These are phyloP conservation scores for Phytopythium mirpurense DNA, from an alignment of 352 stramenopile genomes.

Conservation along the genomic window DNA sequence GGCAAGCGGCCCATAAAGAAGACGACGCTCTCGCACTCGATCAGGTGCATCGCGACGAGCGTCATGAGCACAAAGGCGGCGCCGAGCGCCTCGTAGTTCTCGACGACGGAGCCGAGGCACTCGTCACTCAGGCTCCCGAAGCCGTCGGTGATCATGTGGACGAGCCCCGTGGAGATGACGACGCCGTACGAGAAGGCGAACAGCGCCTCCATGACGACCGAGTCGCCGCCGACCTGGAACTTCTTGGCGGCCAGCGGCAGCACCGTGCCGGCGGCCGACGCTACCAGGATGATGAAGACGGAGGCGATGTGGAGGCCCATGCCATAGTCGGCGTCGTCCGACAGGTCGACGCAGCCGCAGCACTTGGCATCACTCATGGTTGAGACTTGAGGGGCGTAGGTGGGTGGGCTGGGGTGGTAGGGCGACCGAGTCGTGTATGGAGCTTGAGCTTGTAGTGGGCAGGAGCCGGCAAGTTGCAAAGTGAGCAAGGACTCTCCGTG, in stretches of 20 bases:
- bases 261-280: conserved; percentile 34
- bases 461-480: no score
- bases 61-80: conserved; percentile 56
- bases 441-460: no score
- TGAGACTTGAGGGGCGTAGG: no score
- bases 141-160: conserved; percentile 70
- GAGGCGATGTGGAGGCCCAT: conserved; percentile 39
- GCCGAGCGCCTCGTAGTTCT: conserved; percentile 47
- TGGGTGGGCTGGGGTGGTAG: no score
- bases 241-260: conserved; percentile 41
- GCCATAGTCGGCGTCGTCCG: conserved; percentile 36
- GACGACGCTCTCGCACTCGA: conserved; percentile 56
- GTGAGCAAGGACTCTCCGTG: no score
- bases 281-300: conserved; percentile 53
- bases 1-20: conserved; percentile 33
- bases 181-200: conserved; percentile 61
- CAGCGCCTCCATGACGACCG: conserved; percentile 42
- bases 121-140: conserved; percentile 51
- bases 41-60: conserved; percentile 57
- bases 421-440: no score
- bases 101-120: conserved; percentile 41
- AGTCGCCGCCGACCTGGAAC: conserved; percentile 28
- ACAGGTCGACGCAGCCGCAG: conserved; percentile 33
- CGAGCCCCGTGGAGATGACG: conserved; percentile 58
- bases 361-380: no score